Evolutionary conservation across 108 stramenopile genomes (phyloP).

Genomic region (Cyclotella cryptica): DNA sequence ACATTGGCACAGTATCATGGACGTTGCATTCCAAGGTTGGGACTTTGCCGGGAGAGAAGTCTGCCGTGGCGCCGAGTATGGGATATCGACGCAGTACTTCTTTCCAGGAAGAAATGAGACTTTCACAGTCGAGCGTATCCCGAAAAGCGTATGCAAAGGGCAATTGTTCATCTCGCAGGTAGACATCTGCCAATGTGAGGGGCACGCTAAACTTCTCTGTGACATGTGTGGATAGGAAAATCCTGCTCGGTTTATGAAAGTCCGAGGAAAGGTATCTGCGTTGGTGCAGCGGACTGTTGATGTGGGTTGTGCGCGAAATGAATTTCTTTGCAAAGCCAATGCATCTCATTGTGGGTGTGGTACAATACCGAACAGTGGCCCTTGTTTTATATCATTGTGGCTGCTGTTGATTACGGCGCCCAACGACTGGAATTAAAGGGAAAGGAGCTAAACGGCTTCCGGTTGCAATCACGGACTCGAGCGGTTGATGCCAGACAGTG

Average conservation of each 20-base stretch:
- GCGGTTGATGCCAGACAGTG: no score
- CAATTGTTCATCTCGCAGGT: constrained; percentile 38
- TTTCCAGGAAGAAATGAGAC: constrained; percentile 19
- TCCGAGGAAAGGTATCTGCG: not conserved
- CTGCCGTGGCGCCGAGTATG: constrained; percentile 23
- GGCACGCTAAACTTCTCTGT: constrained; percentile 15
- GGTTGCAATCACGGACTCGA: no score
- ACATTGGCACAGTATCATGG: constrained; percentile 26
- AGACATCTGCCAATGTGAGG: constrained; percentile 36
- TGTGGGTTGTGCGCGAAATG: no score
- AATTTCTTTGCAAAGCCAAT: no score
- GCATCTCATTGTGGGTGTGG: no score
- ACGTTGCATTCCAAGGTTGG: constrained; percentile 23
- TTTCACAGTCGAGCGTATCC: constrained; percentile 6
- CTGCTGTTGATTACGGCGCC: no score
- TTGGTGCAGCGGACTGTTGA: no score
- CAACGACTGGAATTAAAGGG: no score
- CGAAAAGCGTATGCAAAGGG: constrained; percentile 51
- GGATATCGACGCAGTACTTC: constrained; percentile 33
- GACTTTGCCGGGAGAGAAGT: constrained; percentile 4
- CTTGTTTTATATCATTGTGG: no score
- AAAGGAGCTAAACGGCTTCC: no score
- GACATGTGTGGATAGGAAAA: constrained; percentile 20
- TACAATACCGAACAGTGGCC: no score
- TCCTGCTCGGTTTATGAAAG: not conserved